Evolutionary conservation across 2,329 filamentous ascomycete genomes (phyloP).

Genomic region (Colletotrichum trifolii): DNA sequence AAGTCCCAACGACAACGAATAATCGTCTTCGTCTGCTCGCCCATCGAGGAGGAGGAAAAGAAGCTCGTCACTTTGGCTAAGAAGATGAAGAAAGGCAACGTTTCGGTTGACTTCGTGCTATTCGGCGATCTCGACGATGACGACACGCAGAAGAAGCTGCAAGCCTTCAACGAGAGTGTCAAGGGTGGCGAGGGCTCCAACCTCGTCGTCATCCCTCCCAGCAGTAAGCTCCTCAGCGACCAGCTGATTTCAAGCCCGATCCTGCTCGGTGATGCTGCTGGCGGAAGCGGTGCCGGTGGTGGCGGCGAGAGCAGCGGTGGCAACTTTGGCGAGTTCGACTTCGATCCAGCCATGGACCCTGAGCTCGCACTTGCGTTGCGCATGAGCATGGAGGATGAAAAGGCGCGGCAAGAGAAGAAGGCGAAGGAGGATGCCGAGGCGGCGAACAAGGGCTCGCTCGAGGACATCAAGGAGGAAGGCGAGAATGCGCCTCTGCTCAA

Average conservation of each 20-base stretch:
- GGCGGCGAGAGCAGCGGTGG: slow-evolving; percentile 67
- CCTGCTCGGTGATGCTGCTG: slow-evolving; percentile 80
- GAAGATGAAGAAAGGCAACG: slow-evolving; percentile 98
- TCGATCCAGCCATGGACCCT: slow-evolving; percentile 91
- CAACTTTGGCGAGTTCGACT: slow-evolving; percentile 79
- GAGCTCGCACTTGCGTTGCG: slow-evolving; percentile 93
- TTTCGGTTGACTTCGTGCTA: slow-evolving; percentile 92
- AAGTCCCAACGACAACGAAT: slow-evolving; percentile 97
- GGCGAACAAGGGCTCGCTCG: slow-evolving; percentile 79
- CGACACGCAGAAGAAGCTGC: slow-evolving; percentile 88
- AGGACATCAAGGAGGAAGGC: slow-evolving; percentile 83
- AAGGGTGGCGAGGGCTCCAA: slow-evolving; percentile 93
- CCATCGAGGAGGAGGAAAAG: slow-evolving; percentile 90
- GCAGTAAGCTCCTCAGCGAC: slow-evolving; percentile 91
- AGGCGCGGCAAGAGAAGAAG: slow-evolving; percentile 89
- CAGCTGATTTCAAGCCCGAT: slow-evolving; percentile 91
- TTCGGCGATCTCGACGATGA: slow-evolving; percentile 95
- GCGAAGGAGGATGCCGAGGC: slow-evolving; percentile 80
- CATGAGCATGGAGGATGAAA: slow-evolving; percentile 99
- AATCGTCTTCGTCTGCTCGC: slow-evolving; percentile 96
- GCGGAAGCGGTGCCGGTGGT: slow-evolving; percentile 59
- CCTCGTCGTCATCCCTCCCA: slow-evolving; percentile 89
- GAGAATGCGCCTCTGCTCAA: slow-evolving; percentile 75
- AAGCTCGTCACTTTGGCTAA: slow-evolving; percentile 89
- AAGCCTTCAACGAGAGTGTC: slow-evolving; percentile 92